Conservation (phyloP, 768 basidiomycete genomes). For the Rhizopogon vesiculosus region DNA sequence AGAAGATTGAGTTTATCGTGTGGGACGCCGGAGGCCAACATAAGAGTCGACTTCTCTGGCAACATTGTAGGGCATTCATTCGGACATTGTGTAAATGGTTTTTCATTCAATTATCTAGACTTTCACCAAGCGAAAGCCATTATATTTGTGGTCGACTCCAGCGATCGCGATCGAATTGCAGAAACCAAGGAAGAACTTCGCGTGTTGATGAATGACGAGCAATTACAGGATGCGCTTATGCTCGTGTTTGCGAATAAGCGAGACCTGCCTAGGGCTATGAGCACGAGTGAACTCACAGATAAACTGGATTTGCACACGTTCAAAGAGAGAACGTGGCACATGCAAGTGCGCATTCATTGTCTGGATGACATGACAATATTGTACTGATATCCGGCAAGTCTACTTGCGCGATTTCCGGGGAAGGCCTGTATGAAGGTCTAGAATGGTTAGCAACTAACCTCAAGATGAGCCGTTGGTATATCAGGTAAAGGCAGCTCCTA, state of each 20-base stretch:
- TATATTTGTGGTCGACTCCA: slow-evolving; percentile 96
- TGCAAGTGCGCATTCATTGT: slow-evolving; percentile 64
- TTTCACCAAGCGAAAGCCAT: slow-evolving; percentile 98
- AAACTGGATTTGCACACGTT: no score
- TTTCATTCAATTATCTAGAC: neutral
- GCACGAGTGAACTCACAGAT: no score
- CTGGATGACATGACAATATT: neutral
- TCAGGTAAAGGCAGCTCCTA: neutral
- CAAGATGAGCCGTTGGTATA: slow-evolving; percentile 61
- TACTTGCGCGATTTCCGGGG: slow-evolving; percentile 94
- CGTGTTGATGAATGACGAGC: slow-evolving; percentile 89
- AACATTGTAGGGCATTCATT: slow-evolving; percentile 44
- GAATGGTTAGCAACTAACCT: slow-evolving; percentile 98
- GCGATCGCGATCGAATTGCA: slow-evolving; percentile 91
- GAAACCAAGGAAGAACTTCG: slow-evolving; percentile 96
- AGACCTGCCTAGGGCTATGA: slow-evolving; percentile 46
- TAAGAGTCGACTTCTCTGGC: slow-evolving; percentile 97
- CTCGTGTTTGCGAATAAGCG: slow-evolving; percentile 99
- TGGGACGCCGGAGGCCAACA: slow-evolving; percentile 70
- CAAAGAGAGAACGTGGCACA: slow-evolving; percentile 87
- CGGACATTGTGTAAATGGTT: neutral
- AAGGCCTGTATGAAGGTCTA: slow-evolving; percentile 94
- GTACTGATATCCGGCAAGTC: slow-evolving; percentile 1
- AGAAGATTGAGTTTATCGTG: slow-evolving; percentile 93
- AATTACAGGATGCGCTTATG: slow-evolving; percentile 95